phyloP scores from a whole-genome alignment of 2,329 filamentous ascomycete species.

The Aspergillus pseudoglaucus region DNA sequence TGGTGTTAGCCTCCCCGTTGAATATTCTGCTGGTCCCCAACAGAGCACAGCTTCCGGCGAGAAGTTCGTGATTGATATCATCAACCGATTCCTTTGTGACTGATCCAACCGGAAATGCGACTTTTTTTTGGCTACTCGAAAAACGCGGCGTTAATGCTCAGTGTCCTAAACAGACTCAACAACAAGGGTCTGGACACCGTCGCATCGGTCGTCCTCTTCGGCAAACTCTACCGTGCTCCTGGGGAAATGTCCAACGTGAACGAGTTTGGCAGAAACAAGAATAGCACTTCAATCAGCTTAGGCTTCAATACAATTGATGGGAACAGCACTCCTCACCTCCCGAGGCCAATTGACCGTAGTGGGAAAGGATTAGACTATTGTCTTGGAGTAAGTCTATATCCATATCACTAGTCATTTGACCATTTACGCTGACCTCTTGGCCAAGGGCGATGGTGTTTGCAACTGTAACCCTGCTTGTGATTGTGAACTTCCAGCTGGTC shows the following conservation, averaged over 20 bases:
- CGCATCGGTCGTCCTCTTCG: too few species aligned
- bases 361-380: neutral
- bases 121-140: neutral
- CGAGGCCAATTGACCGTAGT: too few species aligned
- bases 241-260: too few species aligned
- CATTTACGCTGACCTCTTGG: neutral
- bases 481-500: neutral
- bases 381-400: neutral
- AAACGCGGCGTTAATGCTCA: neutral
- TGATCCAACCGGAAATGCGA: neutral
- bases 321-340: too few species aligned
- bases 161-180: neutral
- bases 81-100: neutral
- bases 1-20: slow-evolving; percentile 1
- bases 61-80: neutral
- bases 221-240: too few species aligned
- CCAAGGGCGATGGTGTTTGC: neutral
- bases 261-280: too few species aligned
- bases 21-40: too few species aligned
- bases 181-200: neutral
- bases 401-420: neutral
- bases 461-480: neutral
- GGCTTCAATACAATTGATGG: too few species aligned
- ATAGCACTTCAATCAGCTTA: too few species aligned
- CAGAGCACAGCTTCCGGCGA: slow-evolving; percentile 1